Percentiles rank a stretch among this genome's conserved stretches.
These are phyloP conservation scores for Asterophora parasitica DNA, from an alignment of 768 basidiomycete species.

Conservation along the genomic window DNA sequence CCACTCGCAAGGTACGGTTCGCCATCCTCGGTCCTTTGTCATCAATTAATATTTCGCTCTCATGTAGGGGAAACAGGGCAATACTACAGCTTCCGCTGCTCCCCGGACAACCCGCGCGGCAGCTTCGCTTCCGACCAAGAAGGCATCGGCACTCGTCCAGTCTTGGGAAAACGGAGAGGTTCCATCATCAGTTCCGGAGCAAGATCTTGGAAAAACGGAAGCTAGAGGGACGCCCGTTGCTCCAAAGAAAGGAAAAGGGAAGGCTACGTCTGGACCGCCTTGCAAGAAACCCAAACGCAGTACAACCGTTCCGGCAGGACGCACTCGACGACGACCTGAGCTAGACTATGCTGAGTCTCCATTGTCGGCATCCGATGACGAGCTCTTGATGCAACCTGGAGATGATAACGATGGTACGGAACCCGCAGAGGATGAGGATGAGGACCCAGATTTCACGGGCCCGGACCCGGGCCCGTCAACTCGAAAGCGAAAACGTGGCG, in stretches of 20 bases:
- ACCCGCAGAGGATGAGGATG: slow-evolving; percentile 36
- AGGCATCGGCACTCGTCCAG: slow-evolving; percentile 2
- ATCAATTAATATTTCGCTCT: neutral
- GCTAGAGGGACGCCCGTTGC: neutral
- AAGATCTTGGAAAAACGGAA: slow-evolving; percentile 28
- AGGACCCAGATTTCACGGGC: slow-evolving; percentile 25
- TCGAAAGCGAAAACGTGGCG: slow-evolving; percentile 43
- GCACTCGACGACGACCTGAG: slow-evolving; percentile 15
- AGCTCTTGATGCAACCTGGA: slow-evolving; percentile 9
- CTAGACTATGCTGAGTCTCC: slow-evolving; percentile 12
- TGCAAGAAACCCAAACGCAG: slow-evolving; percentile 4
- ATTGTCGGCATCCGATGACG: slow-evolving; percentile 26
- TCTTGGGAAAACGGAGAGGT: slow-evolving; percentile 37
- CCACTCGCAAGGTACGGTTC: slow-evolving; percentile 2
- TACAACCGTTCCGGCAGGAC: neutral
- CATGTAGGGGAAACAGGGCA: neutral
- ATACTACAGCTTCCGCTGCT: neutral
- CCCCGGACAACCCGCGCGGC: slow-evolving; percentile 6
- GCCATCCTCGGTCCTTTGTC: neutral
- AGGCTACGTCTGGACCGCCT: neutral
- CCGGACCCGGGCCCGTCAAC: slow-evolving; percentile 20
- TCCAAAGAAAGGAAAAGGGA: slow-evolving; percentile 4
- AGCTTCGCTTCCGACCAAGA: slow-evolving; percentile 3
- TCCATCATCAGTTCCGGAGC: slow-evolving; percentile 59
- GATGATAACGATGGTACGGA: slow-evolving; percentile 32